Evolutionary conservation across 2,329 filamentous ascomycete species (phyloP).

Genomic region (Coleophoma crateriformis): DNA sequence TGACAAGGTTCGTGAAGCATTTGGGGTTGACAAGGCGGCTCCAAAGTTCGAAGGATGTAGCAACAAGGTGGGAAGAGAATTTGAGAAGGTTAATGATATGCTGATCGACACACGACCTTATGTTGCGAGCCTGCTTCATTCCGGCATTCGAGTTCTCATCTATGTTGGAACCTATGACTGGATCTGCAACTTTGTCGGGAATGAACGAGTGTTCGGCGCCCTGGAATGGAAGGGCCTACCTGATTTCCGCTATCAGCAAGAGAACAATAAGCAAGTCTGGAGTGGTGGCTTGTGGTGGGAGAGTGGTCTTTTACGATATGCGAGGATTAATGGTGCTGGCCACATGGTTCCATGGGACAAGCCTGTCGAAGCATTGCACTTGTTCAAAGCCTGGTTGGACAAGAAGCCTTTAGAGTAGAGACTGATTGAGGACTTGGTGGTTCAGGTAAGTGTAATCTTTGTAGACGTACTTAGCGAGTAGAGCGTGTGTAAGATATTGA

Average conservation of each 20-base stretch:
- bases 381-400: constrained; percentile 14
- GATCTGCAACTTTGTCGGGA: constrained; percentile 18
- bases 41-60: constrained; percentile 12
- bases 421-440: background rate
- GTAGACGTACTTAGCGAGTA: background rate
- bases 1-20: constrained; percentile 10
- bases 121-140: constrained; percentile 11
- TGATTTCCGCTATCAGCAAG: constrained; percentile 14
- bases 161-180: constrained; percentile 19
- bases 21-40: constrained; percentile 10
- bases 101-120: constrained; percentile 12
- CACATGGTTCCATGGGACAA: constrained; percentile 20
- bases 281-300: constrained; percentile 15
- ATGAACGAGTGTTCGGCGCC: constrained; percentile 14
- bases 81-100: constrained; percentile 12
- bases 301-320: constrained; percentile 14
- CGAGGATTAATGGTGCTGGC: constrained; percentile 12
- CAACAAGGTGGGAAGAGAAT: constrained; percentile 13
- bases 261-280: constrained; percentile 14
- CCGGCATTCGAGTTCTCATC: constrained; percentile 14
- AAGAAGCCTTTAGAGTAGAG: constrained; percentile 6
- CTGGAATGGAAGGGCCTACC: constrained; percentile 13
- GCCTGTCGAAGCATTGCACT: constrained; percentile 11
- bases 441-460: background rate
- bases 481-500: no score